Evolutionary conservation across 2,329 filamentous ascomycete species (phyloP).

Genomic region (Ambrosiella xylebori): DNA sequence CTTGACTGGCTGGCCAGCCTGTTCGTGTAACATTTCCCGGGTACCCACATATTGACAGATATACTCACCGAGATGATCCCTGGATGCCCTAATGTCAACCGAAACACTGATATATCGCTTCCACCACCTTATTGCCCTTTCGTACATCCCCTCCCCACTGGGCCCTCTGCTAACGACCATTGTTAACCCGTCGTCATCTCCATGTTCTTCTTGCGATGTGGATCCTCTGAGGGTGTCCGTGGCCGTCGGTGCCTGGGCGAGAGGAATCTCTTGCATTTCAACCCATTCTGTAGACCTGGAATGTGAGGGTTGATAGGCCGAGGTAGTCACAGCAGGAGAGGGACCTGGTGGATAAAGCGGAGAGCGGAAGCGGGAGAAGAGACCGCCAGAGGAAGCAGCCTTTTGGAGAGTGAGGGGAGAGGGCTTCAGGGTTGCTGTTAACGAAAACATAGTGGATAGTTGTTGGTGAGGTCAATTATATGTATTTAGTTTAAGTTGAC

Average conservation of each 20-base stretch:
- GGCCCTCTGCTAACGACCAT: neutral
- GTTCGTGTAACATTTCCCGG: neutral
- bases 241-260: neutral
- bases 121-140: conserved; percentile 5
- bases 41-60: neutral
- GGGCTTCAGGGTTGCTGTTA: neutral
- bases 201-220: neutral
- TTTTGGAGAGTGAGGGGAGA: neutral
- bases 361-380: neutral
- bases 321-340: neutral
- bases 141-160: neutral
- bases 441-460: neutral
- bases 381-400: neutral
- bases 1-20: too few relatives aligned
- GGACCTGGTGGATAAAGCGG: neutral
- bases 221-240: neutral
- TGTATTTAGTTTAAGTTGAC: neutral
- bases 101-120: conserved; percentile 8
- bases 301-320: neutral
- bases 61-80: conserved; percentile 12
- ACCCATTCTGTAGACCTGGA: conserved; percentile 2
- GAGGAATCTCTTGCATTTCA: conserved; percentile 5
- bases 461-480: neutral
- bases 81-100: conserved; percentile 7
- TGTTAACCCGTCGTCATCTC: neutral